phyloP scores from a whole-genome alignment of 495 filamentous ascomycete species.

The Tuber indicum region DNA sequence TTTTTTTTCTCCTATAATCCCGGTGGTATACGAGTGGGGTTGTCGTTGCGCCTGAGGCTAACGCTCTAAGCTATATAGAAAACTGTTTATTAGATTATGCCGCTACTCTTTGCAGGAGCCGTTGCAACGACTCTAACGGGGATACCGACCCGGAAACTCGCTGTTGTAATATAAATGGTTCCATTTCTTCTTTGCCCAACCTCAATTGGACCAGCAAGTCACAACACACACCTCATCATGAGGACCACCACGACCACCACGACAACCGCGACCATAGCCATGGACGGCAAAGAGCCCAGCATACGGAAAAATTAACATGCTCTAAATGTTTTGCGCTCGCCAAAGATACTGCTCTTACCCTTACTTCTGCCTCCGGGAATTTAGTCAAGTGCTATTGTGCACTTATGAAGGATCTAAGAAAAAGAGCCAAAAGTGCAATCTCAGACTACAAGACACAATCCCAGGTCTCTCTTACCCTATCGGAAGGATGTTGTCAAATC shows the following conservation, averaged over 20 bases:
- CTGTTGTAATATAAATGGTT: conserved; percentile 4
- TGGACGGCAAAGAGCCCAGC: background rate
- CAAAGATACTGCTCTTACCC: conserved; percentile 2
- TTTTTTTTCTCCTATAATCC: background rate
- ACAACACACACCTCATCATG: conserved; percentile 2
- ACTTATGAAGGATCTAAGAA: conserved; percentile 14
- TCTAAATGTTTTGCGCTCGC: conserved; percentile 15
- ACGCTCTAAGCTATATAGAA: conserved; percentile 7
- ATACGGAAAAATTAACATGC: conserved; percentile 3
- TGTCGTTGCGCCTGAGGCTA: background rate
- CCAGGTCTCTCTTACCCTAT: background rate
- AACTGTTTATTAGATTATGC: conserved; percentile 24
- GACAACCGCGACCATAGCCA: background rate
- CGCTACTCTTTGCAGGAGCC: conserved; percentile 17
- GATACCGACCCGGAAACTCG: conserved; percentile 3
- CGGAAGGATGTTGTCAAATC: conserved; percentile 11
- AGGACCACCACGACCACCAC: background rate
- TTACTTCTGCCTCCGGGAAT: conserved; percentile 1
- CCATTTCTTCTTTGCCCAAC: background rate
- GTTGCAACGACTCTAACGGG: conserved; percentile 12
- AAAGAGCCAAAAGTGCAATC: background rate
- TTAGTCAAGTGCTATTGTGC: conserved; percentile 18
- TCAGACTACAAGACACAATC: conserved; percentile 2
- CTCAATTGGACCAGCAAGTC: conserved; percentile 2
- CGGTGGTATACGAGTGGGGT: background rate